These are phyloP conservation scores for Cadophora sp. DNA, from an alignment of 2,329 filamentous ascomycete species.

Conservation along the genomic window DNA sequence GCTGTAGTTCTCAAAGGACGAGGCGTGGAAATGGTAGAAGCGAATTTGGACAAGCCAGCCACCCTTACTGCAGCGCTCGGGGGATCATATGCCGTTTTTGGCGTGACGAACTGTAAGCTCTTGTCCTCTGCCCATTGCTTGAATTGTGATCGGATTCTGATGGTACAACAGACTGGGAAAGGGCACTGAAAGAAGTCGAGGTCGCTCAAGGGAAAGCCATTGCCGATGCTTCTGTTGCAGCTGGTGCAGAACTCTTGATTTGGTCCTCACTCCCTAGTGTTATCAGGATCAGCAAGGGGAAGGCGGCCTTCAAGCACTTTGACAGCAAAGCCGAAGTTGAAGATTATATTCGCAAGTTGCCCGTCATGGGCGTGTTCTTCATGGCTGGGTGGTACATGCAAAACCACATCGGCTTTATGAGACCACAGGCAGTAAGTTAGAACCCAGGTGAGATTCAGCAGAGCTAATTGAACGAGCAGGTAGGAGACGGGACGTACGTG, in stretches of 20 bases:
- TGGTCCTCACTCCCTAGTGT: slow-evolving; percentile 51
- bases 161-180: slow-evolving; percentile 47
- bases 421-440: slow-evolving; percentile 8
- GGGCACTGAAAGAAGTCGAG: slow-evolving; percentile 21
- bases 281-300: slow-evolving; percentile 46
- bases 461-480: background rate
- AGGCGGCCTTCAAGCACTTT: slow-evolving; percentile 46
- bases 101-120: slow-evolving; percentile 54
- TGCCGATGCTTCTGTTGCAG: slow-evolving; percentile 50
- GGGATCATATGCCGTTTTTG: slow-evolving; percentile 56
- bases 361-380: slow-evolving; percentile 54
- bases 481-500: slow-evolving; percentile 41
- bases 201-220: slow-evolving; percentile 50
- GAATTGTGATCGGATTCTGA: slow-evolving; percentile 46
- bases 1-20: slow-evolving; percentile 49
- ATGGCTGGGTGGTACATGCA: slow-evolving; percentile 46
- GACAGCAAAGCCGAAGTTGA: slow-evolving; percentile 47
- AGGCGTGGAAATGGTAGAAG: slow-evolving; percentile 51
- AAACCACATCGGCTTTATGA: slow-evolving; percentile 12
- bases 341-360: slow-evolving; percentile 46
- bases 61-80: slow-evolving; percentile 52
- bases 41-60: slow-evolving; percentile 47
- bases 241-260: slow-evolving; percentile 51
- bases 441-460: background rate
- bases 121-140: slow-evolving; percentile 49